These are phyloP conservation scores for Tetradesmus obliquus DNA, from an alignment of 139 green algal genomes.

Conservation along the genomic window DNA sequence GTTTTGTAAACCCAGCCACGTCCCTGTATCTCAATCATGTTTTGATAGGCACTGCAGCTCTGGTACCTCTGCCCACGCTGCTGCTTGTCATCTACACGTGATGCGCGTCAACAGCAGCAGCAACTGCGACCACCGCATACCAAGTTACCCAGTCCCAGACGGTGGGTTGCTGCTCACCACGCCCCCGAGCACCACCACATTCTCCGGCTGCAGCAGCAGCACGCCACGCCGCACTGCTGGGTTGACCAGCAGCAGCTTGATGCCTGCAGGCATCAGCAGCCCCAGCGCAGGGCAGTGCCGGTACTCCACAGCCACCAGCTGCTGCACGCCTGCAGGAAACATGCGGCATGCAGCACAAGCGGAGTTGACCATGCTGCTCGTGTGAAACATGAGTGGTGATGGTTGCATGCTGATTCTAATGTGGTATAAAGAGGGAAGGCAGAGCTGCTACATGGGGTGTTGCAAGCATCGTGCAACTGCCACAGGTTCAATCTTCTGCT, in stretches of 20 bases:
- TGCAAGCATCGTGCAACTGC: no score
- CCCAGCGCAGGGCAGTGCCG: constrained; percentile 39
- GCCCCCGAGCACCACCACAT: constrained; percentile 70
- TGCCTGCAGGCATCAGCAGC: constrained; percentile 38
- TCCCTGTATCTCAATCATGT: neutral
- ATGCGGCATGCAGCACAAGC: neutral
- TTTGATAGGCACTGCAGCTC: neutral
- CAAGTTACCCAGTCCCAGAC: neutral
- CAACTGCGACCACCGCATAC: neutral
- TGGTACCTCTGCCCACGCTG: neutral
- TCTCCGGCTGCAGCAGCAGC: constrained; percentile 75
- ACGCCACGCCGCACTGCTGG: constrained; percentile 63
- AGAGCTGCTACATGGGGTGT: neutral
- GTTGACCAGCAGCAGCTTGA: constrained; percentile 67
- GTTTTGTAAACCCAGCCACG: neutral
- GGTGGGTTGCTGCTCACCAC: constrained; percentile 47
- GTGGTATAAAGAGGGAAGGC: neutral
- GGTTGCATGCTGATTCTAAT: neutral
- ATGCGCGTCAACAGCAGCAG: neutral
- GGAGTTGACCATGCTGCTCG: neutral
- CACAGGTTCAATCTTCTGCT: no score
- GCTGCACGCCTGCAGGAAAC: constrained; percentile 52
- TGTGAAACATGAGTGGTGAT: neutral
- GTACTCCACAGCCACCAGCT: constrained; percentile 67
- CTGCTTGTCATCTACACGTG: neutral